phyloP scores from a whole-genome alignment of 2,329 filamentous ascomycete species.

The Nemania sp. region DNA sequence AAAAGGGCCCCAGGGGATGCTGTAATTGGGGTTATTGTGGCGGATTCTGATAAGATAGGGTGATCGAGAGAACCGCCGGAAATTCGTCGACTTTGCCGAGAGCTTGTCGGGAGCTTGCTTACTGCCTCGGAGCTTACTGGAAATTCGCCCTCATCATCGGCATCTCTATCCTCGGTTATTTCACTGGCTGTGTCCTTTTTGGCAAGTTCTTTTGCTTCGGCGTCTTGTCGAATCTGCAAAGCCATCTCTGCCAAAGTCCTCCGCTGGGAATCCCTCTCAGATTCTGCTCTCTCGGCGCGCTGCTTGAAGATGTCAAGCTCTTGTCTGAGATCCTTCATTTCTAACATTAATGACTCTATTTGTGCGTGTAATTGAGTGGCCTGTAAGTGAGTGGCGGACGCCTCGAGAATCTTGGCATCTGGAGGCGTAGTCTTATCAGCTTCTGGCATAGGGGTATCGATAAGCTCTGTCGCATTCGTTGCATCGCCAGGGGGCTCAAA shows the following conservation, averaged over 20 bases:
- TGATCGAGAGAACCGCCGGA: constrained; percentile 55
- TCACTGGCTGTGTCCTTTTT: constrained; percentile 56
- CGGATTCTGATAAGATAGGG: constrained; percentile 61
- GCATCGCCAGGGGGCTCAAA: constrained; percentile 59
- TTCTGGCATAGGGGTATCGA: constrained; percentile 39
- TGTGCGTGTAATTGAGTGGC: constrained; percentile 71
- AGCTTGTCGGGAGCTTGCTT: constrained; percentile 45
- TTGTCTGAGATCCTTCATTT: constrained; percentile 84
- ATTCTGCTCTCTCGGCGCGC: constrained; percentile 83
- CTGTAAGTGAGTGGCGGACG: constrained; percentile 59
- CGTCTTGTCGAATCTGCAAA: constrained; percentile 78
- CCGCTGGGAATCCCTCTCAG: constrained; percentile 77
- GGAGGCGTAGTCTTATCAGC: constrained; percentile 44
- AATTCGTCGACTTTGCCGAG: constrained; percentile 41
- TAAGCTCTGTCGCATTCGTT: constrained; percentile 34
- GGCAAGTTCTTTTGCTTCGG: constrained; percentile 64
- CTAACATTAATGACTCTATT: constrained; percentile 79
- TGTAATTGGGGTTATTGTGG: constrained; percentile 61
- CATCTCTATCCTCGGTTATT: constrained; percentile 30
- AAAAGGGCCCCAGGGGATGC: constrained; percentile 55
- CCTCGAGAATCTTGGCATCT: constrained; percentile 53
- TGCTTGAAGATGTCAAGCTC: constrained; percentile 83
- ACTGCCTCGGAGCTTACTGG: constrained; percentile 37
- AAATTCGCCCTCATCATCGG: constrained; percentile 46
- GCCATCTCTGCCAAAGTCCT: constrained; percentile 90